Conservation (phyloP, 805 yeast species). For the Helenozyma baotianmanensis region DNA sequence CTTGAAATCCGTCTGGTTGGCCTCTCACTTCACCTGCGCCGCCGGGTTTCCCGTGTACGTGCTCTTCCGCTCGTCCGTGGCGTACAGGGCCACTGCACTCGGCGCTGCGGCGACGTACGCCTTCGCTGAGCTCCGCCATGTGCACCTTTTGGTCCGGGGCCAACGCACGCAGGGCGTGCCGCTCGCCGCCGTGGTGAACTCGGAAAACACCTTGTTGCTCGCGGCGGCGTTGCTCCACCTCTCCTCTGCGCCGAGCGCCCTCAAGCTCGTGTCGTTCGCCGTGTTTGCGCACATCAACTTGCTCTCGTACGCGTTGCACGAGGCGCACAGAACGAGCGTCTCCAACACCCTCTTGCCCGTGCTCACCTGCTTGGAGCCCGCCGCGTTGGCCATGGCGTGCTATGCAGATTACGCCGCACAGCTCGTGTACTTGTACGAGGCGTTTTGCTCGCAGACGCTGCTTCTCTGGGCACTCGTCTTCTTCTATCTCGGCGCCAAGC, state of each 20-base stretch:
- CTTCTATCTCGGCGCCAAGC: conserved; percentile 11
- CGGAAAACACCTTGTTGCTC: conserved; percentile 28
- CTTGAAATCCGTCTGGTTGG: conserved; percentile 9
- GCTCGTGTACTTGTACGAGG: conserved; percentile 8
- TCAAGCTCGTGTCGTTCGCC: conserved; percentile 24
- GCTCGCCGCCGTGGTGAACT: conserved; percentile 18
- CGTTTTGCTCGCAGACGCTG: conserved; percentile 5
- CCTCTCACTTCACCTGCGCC: conserved; percentile 10
- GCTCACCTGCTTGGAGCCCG: conserved; percentile 12
- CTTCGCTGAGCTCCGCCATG: conserved; percentile 10
- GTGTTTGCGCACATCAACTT: conserved; percentile 28
- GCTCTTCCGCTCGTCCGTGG: conserved; percentile 1
- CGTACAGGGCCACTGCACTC: conserved; percentile 9
- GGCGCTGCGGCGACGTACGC: conserved; percentile 13
- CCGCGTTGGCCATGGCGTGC: conserved; percentile 12
- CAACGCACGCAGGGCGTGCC: conserved; percentile 10
- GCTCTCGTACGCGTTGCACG: conserved; percentile 14
- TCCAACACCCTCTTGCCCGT: conserved; percentile 12
- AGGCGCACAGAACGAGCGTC: conserved; percentile 8
- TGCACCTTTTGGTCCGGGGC: conserved; percentile 5
- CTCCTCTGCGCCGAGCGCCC: conserved; percentile 12
- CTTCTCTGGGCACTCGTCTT: conserved; percentile 11
- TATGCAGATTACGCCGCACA: conserved; percentile 11
- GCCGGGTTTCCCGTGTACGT: conserved; percentile 7
- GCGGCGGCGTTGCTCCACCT: conserved; percentile 18